phyloP scores from a whole-genome alignment of 164 flowering plant species.

The Santalum album region DNA sequence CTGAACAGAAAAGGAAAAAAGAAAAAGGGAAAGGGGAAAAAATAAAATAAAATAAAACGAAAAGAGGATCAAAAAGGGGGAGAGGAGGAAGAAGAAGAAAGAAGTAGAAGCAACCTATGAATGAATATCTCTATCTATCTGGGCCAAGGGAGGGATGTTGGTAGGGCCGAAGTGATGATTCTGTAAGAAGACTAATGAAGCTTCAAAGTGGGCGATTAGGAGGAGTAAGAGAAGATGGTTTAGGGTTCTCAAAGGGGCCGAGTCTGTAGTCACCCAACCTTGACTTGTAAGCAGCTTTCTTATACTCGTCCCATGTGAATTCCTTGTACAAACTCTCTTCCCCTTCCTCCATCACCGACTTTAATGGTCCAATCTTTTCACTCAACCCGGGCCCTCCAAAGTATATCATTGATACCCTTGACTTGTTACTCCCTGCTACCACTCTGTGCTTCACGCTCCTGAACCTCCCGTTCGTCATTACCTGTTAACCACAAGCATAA shows the following conservation, averaged over 20 bases:
- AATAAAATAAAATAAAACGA: too few relatives aligned
- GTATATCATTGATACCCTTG: conserved; percentile 80
- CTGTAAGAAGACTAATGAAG: too few relatives aligned
- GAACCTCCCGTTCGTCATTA: conserved; percentile 86
- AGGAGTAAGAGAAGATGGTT: not conserved
- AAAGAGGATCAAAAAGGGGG: too few relatives aligned
- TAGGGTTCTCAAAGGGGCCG: conserved; percentile 39
- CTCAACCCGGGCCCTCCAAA: conserved; percentile 72
- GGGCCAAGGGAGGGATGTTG: too few relatives aligned
- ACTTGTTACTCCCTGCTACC: conserved; percentile 38
- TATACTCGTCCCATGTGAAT: conserved; percentile 89
- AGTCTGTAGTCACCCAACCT: conserved; percentile 75
- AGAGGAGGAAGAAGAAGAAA: too few relatives aligned
- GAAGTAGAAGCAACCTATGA: too few relatives aligned
- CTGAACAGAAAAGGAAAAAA: too few relatives aligned
- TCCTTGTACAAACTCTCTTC: conserved; percentile 75
- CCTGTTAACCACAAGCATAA: too few relatives aligned
- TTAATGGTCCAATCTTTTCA: conserved; percentile 50
- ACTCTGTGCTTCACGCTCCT: conserved; percentile 87
- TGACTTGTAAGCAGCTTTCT: conserved; percentile 55
- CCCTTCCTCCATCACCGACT: conserved; percentile 35
- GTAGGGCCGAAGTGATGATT: too few relatives aligned
- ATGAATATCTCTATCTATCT: too few relatives aligned
- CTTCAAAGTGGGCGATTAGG: too few relatives aligned
- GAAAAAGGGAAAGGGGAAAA: too few relatives aligned